These are phyloP conservation scores for Butyriboletus loyo DNA, from an alignment of 768 basidiomycete species.

Conservation along the genomic window DNA sequence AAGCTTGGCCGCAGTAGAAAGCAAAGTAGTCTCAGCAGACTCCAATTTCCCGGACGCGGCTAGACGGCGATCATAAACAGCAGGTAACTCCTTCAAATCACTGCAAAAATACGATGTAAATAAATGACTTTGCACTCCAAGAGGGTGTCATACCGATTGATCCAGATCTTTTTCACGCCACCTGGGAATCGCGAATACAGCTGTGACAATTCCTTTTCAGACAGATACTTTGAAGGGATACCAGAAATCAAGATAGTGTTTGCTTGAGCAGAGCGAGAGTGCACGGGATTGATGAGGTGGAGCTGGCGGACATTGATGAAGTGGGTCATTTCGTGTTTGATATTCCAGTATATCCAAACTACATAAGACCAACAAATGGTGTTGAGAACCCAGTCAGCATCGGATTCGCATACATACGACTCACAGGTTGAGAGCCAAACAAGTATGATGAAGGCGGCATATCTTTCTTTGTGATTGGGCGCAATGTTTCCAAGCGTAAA, in stretches of 20 bases:
- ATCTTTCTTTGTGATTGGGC: conserved; percentile 48
- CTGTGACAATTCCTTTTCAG: conserved; percentile 58
- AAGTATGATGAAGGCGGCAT: conserved; percentile 75
- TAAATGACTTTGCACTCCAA: neutral
- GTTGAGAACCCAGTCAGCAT: neutral
- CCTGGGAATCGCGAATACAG: conserved; percentile 86
- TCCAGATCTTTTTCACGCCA: conserved; percentile 88
- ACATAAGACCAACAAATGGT: neutral
- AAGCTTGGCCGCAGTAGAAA: conserved; percentile 75
- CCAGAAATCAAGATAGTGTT: conserved; percentile 90
- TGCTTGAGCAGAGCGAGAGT: conserved; percentile 80
- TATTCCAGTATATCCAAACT: conserved; percentile 87
- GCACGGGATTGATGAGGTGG: conserved; percentile 70
- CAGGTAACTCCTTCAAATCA: conserved; percentile 84
- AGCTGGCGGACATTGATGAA: conserved; percentile 80
- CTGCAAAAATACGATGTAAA: conserved; percentile 32
- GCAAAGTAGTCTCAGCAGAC: conserved; percentile 73
- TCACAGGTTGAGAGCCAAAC: conserved; percentile 76
- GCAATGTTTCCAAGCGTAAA: conserved; percentile 84
- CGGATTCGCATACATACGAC: conserved; percentile 23
- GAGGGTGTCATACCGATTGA: conserved; percentile 60
- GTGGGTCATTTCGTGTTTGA: conserved; percentile 74
- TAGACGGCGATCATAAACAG: conserved; percentile 72
- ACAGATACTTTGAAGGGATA: conserved; percentile 76
- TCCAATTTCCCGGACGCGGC: conserved; percentile 80